Base-by-base conservation (phyloP, 805 yeast species). In the Lipomyces starkeyi region DNA sequence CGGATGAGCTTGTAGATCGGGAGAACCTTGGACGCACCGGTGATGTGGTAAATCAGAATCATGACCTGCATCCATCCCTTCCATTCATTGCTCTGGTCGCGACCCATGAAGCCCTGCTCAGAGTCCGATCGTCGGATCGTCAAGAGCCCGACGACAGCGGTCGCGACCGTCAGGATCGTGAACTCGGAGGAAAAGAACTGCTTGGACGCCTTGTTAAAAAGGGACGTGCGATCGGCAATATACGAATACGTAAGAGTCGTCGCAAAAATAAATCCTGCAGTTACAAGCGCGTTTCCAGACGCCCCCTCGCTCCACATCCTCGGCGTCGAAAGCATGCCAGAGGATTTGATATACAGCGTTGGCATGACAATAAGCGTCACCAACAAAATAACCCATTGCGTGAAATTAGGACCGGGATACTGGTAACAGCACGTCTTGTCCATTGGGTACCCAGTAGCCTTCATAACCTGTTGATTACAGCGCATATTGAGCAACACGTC, bases 31-130 rank as follows among this genome's bases (percentile, higher is more conserved):
- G 75, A 73, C 34, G 75, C 75, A 4, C 75, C 75, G 22, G 75
- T 73, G 63, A 73, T 73, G 55, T 73, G 75, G 58, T 73, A 73
- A 55, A 73, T 71, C 56, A 73, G 62, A 58, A 73, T 70, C 57
- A 70, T 61, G 54, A 73, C 59, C 67, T 73, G 75, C 75, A 73
- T 73, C 75, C 75, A 73, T 8, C 75, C 75, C 58, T 73, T 73
- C 75, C 75, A 73, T 49, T 73, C 75, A 37, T 73, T 69, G 14
- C 71, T 68, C 71, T 73, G 75, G 49, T 73, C 71, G n/a, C 75
- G 69, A 53, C 72, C 74, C 69, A 73, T 72, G 61, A 73, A 73
- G 8, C 73, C 69, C 54, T 67, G 71, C 59, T 71, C 74, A 20
- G 60, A 25, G 32, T 56, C 62, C 17, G 74, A 66, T 40, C 58